A percentile compares a stretch with the other conserved stretches of the same genome.
These are phyloP conservation scores for Paramecium primaurelia DNA, from an alignment of 73 alveolate species.

Conservation along the genomic window DNA sequence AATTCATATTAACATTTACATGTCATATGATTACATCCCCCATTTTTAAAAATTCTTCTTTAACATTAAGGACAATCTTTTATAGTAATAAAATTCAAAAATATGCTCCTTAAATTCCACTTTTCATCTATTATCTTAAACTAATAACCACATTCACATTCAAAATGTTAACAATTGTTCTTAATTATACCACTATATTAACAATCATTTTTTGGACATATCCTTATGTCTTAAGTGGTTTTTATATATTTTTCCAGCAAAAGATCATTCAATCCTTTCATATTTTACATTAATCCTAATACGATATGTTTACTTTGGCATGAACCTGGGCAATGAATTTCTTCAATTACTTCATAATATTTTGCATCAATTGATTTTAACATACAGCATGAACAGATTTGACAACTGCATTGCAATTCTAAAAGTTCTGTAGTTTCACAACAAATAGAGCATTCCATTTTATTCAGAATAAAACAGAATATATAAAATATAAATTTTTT, in stretches of 20 bases:
- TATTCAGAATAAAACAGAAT: background rate
- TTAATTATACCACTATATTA: background rate
- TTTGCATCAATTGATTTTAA: constrained; percentile 17
- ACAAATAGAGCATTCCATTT: background rate
- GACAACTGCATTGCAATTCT: background rate
- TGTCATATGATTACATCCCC: constrained; percentile 64
- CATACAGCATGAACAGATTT: background rate
- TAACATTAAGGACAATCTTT: constrained; percentile 57
- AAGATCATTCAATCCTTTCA: constrained; percentile 28
- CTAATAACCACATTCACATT: background rate
- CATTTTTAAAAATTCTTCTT: constrained; percentile 46
- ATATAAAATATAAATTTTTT: background rate
- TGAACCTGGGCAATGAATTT: constrained; percentile 22
- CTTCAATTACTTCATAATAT: constrained; percentile 7
- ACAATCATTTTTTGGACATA: constrained; percentile 35
- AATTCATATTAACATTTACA: constrained; percentile 56
- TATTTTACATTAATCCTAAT: background rate
- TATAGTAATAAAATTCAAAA: background rate
- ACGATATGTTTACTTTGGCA: background rate
- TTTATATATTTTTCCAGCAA: background rate
- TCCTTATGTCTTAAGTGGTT: background rate
- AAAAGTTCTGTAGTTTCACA: background rate
- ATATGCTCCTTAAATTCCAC: background rate
- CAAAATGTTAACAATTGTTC: background rate
- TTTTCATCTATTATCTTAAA: background rate